phyloP scores from a whole-genome alignment of 305 asterid genomes.

The Stenogyne calaminthoides region DNA sequence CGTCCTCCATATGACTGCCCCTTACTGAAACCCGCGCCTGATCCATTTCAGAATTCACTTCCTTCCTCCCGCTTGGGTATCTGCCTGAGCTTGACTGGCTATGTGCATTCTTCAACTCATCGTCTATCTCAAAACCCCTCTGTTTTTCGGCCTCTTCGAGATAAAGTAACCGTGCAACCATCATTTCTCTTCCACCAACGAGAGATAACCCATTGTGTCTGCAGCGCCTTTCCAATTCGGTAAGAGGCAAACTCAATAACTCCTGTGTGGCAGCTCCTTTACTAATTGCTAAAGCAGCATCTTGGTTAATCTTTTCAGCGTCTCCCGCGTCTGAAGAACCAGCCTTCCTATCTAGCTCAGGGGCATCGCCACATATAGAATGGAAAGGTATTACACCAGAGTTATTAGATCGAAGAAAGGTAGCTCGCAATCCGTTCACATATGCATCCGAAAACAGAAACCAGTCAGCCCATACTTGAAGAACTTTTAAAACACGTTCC shows the following conservation, averaged over 20 bases:
- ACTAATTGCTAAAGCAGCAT: conserved; percentile 90
- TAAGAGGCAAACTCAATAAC: conserved; percentile 68
- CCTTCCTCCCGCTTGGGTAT: conserved; percentile 53
- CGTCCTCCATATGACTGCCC: conserved; percentile 55
- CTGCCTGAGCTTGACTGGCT: conserved; percentile 65
- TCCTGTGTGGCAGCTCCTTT: conserved; percentile 93
- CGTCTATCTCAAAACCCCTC: conserved; percentile 75
- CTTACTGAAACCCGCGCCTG: conserved; percentile 45
- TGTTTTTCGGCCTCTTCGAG: conserved; percentile 94
- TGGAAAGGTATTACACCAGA: conserved; percentile 84
- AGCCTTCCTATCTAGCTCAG: conserved; percentile 68
- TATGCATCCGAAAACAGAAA: conserved; percentile 91
- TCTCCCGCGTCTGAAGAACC: conserved; percentile 53
- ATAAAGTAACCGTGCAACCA: conserved; percentile 93
- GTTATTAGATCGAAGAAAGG: conserved; percentile 84
- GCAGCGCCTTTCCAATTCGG: conserved; percentile 91
- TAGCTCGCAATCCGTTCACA: conserved; percentile 91
- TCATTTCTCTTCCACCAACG: conserved; percentile 92
- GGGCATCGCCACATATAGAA: conserved; percentile 91
- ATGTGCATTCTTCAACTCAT: conserved; percentile 62
- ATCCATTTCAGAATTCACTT: conserved; percentile 52
- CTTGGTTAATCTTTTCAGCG: conserved; percentile 60
- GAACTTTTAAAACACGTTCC: conserved; percentile 92
- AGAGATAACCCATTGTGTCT: conserved; percentile 89
- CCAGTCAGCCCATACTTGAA: conserved; percentile 99